phyloP scores from a whole-genome alignment of 2,329 filamentous ascomycete genomes.

The Epichloe festucae region DNA sequence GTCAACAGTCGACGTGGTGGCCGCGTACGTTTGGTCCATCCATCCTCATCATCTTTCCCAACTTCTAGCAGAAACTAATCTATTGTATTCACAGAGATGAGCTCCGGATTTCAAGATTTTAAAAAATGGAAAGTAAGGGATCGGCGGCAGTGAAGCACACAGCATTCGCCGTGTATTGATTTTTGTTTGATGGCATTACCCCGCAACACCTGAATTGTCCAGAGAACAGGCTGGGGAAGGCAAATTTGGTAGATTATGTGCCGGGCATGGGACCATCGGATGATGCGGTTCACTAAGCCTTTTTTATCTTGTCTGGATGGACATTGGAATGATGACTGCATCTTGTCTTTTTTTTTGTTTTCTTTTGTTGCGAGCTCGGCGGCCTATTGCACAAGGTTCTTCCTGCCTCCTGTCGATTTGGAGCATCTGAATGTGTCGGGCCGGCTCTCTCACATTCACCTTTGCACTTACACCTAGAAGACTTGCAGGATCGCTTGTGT shows the following conservation, averaged over 20 bases:
- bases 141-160: background rate
- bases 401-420: background rate
- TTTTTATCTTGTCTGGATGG: background rate
- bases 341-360: background rate
- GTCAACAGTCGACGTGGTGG: conserved; percentile 40
- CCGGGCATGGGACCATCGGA: background rate
- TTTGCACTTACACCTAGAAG: background rate
- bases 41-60: background rate
- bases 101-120: background rate
- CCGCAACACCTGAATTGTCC: background rate
- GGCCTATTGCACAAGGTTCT: background rate
- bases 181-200: background rate
- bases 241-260: conserved; percentile 5
- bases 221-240: background rate
- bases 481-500: background rate
- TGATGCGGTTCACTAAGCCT: background rate
- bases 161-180: background rate
- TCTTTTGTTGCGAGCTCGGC: background rate
- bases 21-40: conserved; percentile 33
- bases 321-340: background rate
- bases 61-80: background rate
- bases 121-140: background rate
- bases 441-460: conserved; percentile 10
- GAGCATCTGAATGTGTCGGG: conserved; percentile 7
- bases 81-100: conserved; percentile 14